Evolutionary conservation across 1,284 basidiomycete genomes (phyloP).

Genomic region (Puccinia sorghi): DNA sequence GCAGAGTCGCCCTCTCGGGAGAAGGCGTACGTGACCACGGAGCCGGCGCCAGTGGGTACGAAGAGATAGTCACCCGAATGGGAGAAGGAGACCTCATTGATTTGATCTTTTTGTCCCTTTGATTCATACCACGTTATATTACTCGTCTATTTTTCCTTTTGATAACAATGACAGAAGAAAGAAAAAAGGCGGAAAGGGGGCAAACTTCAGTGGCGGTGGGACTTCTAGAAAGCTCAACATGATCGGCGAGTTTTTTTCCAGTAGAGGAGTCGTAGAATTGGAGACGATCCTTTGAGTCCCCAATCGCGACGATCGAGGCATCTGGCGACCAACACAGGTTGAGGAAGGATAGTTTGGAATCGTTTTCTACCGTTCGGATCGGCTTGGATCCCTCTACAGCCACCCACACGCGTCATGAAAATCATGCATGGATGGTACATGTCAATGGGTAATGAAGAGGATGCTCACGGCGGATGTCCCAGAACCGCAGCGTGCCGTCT

Average conservation of each 20-base stretch:
- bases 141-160: not conserved
- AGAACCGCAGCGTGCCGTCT: constrained; percentile 56
- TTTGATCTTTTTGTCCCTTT: constrained; percentile 43
- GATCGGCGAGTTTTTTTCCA: constrained; percentile 28
- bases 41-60: constrained; percentile 26
- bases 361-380: constrained; percentile 41
- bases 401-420: not conserved
- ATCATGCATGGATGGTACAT: not conserved
- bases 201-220: constrained; percentile 24
- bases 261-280: constrained; percentile 25
- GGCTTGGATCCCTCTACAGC: constrained; percentile 35
- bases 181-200: not conserved
- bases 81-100: constrained; percentile 30
- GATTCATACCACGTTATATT: not conserved
- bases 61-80: constrained; percentile 40
- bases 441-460: not conserved
- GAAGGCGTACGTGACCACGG: constrained; percentile 28
- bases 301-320: constrained; percentile 31
- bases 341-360: constrained; percentile 27
- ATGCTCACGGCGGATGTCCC: constrained; percentile 53
- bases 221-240: constrained; percentile 32
- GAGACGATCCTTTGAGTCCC: constrained; percentile 32
- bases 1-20: constrained; percentile 1
- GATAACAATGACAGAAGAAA: not conserved
- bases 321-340: constrained; percentile 42